These are phyloP conservation scores for Salisapilia sapeloensis DNA, from an alignment of 352 stramenopile genomes.

Conservation along the genomic window DNA sequence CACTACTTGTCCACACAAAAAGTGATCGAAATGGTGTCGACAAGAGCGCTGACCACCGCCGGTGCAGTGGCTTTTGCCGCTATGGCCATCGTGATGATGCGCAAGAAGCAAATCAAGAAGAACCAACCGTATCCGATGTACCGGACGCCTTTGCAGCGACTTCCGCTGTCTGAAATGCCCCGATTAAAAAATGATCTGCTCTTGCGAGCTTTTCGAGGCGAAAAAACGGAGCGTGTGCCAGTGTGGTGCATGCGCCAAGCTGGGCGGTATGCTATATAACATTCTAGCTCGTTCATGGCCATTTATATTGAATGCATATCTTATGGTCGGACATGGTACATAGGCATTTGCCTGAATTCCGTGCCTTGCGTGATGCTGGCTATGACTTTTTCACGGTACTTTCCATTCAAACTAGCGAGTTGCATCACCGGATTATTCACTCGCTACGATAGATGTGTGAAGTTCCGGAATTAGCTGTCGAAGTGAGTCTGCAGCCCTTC, in stretches of 20 bases:
- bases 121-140: slow-evolving; percentile 32
- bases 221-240: slow-evolving; percentile 82
- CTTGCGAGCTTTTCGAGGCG: slow-evolving; percentile 66
- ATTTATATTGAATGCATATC: neutral
- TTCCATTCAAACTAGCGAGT: neutral
- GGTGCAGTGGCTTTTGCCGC: slow-evolving; percentile 32
- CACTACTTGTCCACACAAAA: too few relatives aligned
- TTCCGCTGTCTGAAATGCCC: slow-evolving; percentile 50
- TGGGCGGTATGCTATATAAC: slow-evolving; percentile 60
- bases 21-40: too few relatives aligned
- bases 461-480: slow-evolving; percentile 76
- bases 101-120: slow-evolving; percentile 25
- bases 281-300: neutral
- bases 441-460: slow-evolving; percentile 45
- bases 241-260: slow-evolving; percentile 98
- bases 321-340: neutral
- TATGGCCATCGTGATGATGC: slow-evolving; percentile 36
- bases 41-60: slow-evolving; percentile 11
- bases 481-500: slow-evolving; percentile 96
- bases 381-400: slow-evolving; percentile 82
- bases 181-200: slow-evolving; percentile 84
- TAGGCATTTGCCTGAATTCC: slow-evolving; percentile 80
- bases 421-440: too few relatives aligned
- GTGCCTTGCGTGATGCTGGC: slow-evolving; percentile 56
- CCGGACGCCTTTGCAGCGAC: slow-evolving; percentile 52